Conservation (phyloP, 306 rosid genomes). For the Vigna nakashimae region DNA sequence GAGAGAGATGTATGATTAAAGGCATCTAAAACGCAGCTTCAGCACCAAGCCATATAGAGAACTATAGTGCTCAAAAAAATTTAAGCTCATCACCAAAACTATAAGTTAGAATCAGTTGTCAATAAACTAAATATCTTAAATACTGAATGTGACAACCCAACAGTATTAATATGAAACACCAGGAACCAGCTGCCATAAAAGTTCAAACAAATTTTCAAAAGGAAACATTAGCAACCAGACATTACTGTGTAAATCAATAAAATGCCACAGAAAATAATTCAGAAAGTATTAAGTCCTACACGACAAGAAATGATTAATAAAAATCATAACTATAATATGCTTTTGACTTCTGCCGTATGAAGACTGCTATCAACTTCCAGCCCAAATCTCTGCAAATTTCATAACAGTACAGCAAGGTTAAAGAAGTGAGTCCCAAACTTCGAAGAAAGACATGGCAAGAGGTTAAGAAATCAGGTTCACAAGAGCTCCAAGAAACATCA, state of each 20-base stretch:
- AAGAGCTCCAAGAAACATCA: conserved; percentile 99
- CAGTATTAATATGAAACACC: conserved; percentile 51
- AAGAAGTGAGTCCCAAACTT: conserved; percentile 99
- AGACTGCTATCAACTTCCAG: conserved; percentile 55
- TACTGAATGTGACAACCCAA: conserved; percentile 41
- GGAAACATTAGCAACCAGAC: conserved; percentile 63
- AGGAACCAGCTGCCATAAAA: conserved; percentile 51
- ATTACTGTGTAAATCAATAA: conserved; percentile 47
- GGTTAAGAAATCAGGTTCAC: conserved; percentile 98
- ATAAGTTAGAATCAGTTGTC: conserved; percentile 55
- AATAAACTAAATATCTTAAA: conserved; percentile 41
- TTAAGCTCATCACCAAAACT: conserved; percentile 47
- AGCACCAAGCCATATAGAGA: conserved; percentile 52
- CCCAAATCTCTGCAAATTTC: conserved; percentile 94
- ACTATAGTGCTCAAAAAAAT: conserved; percentile 50
- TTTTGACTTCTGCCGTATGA: conserved; percentile 56
- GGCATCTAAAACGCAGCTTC: conserved; percentile 55
- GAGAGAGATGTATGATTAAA: conserved; percentile 47
- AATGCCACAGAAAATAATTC: conserved; percentile 51
- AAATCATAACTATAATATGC: conserved; percentile 43
- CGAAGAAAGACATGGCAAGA: conserved; percentile 99
- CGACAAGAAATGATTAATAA: conserved; percentile 46
- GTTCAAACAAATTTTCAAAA: conserved; percentile 52
- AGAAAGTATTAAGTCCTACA: conserved; percentile 54
- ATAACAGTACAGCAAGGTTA: conserved; percentile 99